Evolutionary conservation across 2,329 filamentous ascomycete species (phyloP), one percentile per base, ranked within the genome.

Genomic region (Mariannaea elegans): DNA sequence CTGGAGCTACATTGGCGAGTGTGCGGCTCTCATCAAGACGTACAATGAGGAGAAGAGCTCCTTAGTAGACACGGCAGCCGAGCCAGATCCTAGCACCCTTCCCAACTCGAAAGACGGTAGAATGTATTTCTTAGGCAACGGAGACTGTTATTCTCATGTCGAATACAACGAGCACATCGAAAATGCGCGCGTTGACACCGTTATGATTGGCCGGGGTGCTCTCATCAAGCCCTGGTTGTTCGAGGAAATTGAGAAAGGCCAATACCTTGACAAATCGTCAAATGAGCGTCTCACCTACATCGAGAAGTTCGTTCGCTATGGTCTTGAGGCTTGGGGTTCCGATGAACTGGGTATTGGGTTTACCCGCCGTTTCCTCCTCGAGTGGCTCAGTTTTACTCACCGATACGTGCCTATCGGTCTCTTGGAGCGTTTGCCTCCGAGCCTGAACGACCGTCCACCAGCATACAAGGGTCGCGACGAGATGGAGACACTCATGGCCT

Each of bases 191-290:
- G 93, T 98, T 44, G 94, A 98, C 79, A 88, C 88, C n/a, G 91
- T 97, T 73, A 98, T 99, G 95, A 88, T 98, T 62, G 95, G 90
- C n/a, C 91, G 95, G 61, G 95, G 95, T 56, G 95, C 95, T 9
- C 85, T 99, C 59, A 92, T 98, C 79, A 99, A 99, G 80, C 95
- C 95, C 1, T 99, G 95, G 95, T 83, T 99, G 63, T 99, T 98
- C 73, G 95, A 99, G 77, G 95, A 99, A 78, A 98, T 99, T 55
- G 87, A 92, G 67, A 86, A 88, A 63, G 91, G 91, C 5, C 95
- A 98, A 77, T 97, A 98, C 73, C 86, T 99, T 36, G 95, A 99
- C 81, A 99, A 99, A 77, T 93, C 92, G 3, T 90, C 94, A 2
- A 85, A 88, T 5, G 94, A 99, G 80, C 90, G 95, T 58, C 85